Percentiles rank a stretch among this genome's conserved stretches.
These are phyloP conservation scores for Combretum micranthum DNA, from an alignment of 345 rosid species.

Conservation along the genomic window DNA sequence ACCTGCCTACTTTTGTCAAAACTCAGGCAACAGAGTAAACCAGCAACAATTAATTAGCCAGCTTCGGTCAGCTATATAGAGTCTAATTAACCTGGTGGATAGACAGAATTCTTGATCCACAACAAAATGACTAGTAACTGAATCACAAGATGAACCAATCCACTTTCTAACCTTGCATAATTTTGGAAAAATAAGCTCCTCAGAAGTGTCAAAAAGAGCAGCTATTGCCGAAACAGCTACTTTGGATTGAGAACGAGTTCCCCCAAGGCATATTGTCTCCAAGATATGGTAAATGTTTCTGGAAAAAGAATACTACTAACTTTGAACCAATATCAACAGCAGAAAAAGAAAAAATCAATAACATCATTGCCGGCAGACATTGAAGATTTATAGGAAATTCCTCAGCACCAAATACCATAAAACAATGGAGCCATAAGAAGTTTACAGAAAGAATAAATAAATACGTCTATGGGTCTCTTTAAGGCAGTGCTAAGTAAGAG, in stretches of 20 bases:
- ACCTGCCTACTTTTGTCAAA: too few species aligned
- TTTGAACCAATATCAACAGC: neutral
- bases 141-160: neutral
- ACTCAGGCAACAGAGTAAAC: too few species aligned
- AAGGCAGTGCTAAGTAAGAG: too few species aligned
- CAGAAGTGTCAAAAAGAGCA: slow-evolving; percentile 51
- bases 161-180: slow-evolving; percentile 29
- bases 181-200: slow-evolving; percentile 34
- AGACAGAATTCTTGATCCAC: neutral
- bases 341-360: neutral
- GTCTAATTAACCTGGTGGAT: too few species aligned
- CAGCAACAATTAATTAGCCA: too few species aligned
- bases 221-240: slow-evolving; percentile 78
- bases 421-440: too few species aligned
- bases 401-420: too few species aligned
- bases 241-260: slow-evolving; percentile 79
- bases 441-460: too few species aligned
- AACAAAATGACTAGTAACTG: neutral
- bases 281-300: slow-evolving; percentile 62
- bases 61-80: too few species aligned
- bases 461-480: too few species aligned
- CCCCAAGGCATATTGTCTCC: slow-evolving; percentile 61
- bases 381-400: too few species aligned
- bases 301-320: slow-evolving; percentile 12
- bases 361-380: neutral